A percentile compares a stretch with the other conserved stretches of the same genome.
These are phyloP conservation scores for Schizonepeta tenuifolia DNA, from an alignment of 257 asterid species.

Conservation along the genomic window DNA sequence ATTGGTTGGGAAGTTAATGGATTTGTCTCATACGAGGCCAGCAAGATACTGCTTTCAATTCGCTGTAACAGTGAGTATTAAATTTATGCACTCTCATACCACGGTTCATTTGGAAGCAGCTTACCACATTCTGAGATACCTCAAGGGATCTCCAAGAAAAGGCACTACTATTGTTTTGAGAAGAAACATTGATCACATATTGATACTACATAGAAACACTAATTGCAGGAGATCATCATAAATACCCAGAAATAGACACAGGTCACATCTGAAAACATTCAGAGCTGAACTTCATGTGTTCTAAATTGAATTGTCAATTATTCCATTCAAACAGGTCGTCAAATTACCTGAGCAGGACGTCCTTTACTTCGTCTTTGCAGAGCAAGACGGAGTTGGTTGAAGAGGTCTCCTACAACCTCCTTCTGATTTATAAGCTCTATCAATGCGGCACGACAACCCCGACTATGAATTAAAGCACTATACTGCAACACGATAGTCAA, in stretches of 20 bases:
- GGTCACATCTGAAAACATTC: slow-evolving; percentile 9
- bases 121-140: too few species aligned
- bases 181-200: neutral
- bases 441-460: slow-evolving; percentile 62
- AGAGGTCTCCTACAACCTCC: slow-evolving; percentile 90
- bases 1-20: too few species aligned
- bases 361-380: slow-evolving; percentile 73
- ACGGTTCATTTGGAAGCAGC: too few species aligned
- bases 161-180: too few species aligned
- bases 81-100: neutral
- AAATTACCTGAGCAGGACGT: slow-evolving; percentile 87
- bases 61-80: too few species aligned
- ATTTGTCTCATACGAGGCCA: too few species aligned
- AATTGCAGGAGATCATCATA: neutral
- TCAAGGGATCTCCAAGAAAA: too few species aligned
- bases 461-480: slow-evolving; percentile 72
- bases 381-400: slow-evolving; percentile 93
- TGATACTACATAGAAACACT: slow-evolving; percentile 15
- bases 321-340: neutral
- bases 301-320: neutral
- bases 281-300: neutral
- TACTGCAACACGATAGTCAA: slow-evolving; percentile 58
- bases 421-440: slow-evolving; percentile 84
- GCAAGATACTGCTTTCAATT: too few species aligned
- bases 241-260: neutral